A percentile compares a stretch with the other conserved stretches of the same genome.
These are phyloP conservation scores for Ilex aquifolium DNA, from an alignment of 257 asterid species.

Conservation along the genomic window DNA sequence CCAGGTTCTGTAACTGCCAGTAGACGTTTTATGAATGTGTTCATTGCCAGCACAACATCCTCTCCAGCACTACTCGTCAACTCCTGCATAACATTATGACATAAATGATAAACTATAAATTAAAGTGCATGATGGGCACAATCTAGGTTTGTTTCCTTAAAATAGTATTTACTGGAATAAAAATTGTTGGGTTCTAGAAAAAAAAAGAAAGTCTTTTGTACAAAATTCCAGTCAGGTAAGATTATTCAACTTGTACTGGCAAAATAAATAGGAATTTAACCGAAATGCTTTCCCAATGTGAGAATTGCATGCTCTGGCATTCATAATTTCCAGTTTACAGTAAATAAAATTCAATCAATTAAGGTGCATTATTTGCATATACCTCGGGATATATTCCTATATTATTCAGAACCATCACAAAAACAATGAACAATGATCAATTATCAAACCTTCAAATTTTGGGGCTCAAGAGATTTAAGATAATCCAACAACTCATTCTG, in stretches of 20 bases:
- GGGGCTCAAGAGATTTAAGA: conserved; percentile 91
- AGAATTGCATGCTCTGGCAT: too few relatives aligned
- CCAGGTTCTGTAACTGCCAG: conserved; percentile 84
- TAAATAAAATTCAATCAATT: too few relatives aligned
- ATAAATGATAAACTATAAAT: too few relatives aligned
- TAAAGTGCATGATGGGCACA: background rate
- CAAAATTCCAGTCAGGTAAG: too few relatives aligned
- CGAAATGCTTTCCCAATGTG: too few relatives aligned
- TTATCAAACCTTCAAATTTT: conserved; percentile 77
- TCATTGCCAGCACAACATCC: conserved; percentile 90
- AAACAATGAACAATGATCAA: background rate
- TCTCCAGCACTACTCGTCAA: conserved; percentile 92
- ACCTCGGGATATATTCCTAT: too few relatives aligned
- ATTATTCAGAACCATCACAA: conserved; percentile 12
- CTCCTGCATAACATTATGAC: conserved; percentile 43
- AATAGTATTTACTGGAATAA: background rate
- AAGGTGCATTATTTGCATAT: too few relatives aligned
- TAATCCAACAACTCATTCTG: conserved; percentile 83
- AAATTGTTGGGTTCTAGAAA: background rate
- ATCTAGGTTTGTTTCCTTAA: background rate
- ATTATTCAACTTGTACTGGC: too few relatives aligned
- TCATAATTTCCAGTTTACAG: too few relatives aligned
- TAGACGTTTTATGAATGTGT: conserved; percentile 88
- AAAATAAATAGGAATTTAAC: too few relatives aligned
- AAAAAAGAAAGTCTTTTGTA: background rate